These are phyloP conservation scores for carrot (Daucus carota) DNA, from an alignment of 129 eudicot species.

Conservation along the genomic window DH1_v3.0 NC_030383.2:44357501-44358000, in stretches of 20 bases:
- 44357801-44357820: conserved; percentile 97
- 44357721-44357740: conserved; percentile 22
- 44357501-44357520: conserved; percentile 77
- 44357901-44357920: conserved; percentile 88
- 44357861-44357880: conserved; percentile 63
- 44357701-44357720: conserved; percentile 25
- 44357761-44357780: conserved; percentile 74
- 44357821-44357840: conserved; percentile 99
- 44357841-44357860: conserved; percentile 89
- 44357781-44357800: conserved; percentile 62
- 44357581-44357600: conserved; percentile 51
- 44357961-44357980: conserved; percentile 86
- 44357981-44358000: conserved; percentile 71
- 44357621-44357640: conserved; percentile 88
- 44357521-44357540: conserved; percentile 82
- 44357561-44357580: conserved; percentile 69
- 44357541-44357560: conserved; percentile 84
- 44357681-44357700: conserved; percentile 78
- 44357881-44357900: conserved; percentile 94
- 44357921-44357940: conserved; percentile 98
- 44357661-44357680: conserved; percentile 95
- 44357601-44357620: conserved; percentile 80
- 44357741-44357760: conserved; percentile 70
- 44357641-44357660: conserved; percentile 96
- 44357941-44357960: conserved; percentile 87